These are phyloP conservation scores for Talaromyces sp. DNA, from an alignment of 2,329 filamentous ascomycete genomes.

Conservation along the genomic window DNA sequence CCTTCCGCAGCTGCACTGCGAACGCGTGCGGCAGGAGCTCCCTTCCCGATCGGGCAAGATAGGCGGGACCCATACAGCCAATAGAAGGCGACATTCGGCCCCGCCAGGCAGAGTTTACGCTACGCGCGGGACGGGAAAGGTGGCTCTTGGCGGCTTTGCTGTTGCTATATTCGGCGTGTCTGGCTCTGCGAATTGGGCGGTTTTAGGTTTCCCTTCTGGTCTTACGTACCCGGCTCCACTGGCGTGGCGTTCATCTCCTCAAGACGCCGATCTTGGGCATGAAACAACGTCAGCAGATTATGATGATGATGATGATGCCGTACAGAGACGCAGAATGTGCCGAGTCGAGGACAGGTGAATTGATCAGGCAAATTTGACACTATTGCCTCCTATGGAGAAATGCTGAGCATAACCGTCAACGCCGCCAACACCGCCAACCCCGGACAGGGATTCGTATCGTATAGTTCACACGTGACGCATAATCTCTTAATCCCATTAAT, in stretches of 20 bases:
- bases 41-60: neutral
- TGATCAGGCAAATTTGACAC: no score
- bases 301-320: neutral
- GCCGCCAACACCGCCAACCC: neutral
- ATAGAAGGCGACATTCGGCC: neutral
- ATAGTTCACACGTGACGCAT: no score
- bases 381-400: no score
- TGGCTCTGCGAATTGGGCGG: neutral
- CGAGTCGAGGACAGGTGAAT: no score
- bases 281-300: neutral
- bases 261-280: neutral
- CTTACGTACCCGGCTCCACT: neutral
- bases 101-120: neutral
- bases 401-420: no score
- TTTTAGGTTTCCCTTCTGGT: no score
- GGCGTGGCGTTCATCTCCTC: neutral
- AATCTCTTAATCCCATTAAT: neutral
- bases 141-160: neutral
- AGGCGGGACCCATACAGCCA: neutral
- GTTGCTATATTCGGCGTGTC: neutral
- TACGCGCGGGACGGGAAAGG: neutral
- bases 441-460: no score
- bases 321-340: no score
- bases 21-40: neutral
- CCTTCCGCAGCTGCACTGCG: neutral